phyloP scores from a whole-genome alignment of 2,329 filamentous ascomycete species.

The Botrytis tulipae region DNA sequence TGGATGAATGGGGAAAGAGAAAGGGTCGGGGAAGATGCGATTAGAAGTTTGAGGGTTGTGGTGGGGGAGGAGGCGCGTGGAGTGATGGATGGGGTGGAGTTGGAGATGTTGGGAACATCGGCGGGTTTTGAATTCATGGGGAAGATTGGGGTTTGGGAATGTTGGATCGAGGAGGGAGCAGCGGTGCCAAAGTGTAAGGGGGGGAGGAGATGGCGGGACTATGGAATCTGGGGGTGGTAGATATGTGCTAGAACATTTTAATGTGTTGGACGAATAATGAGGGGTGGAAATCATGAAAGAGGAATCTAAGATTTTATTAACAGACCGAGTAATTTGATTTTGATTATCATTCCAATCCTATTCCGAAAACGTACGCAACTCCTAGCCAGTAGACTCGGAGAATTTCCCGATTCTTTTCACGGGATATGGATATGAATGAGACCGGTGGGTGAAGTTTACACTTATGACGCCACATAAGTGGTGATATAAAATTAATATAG shows the following conservation, averaged over 20 bases:
- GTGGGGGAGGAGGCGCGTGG: not conserved
- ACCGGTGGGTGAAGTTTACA: not conserved
- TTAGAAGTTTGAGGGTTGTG: not conserved
- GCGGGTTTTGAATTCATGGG: not conserved
- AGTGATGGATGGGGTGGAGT: not conserved
- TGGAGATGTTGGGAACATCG: not conserved
- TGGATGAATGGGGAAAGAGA: not conserved
- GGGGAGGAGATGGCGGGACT: not conserved
- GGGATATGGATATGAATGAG: not conserved
- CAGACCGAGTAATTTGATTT: not conserved
- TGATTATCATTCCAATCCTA: not conserved
- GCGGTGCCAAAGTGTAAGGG: not conserved
- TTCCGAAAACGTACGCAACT: not conserved
- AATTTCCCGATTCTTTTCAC: rapidly evolving
- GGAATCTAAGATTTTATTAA: not conserved
- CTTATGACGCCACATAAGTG: not conserved
- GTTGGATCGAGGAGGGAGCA: not conserved
- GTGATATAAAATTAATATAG: not conserved
- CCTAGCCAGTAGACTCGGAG: not conserved
- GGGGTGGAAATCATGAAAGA: not conserved
- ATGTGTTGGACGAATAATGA: not conserved
- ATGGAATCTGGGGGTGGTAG: not conserved
- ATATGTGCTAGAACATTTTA: not conserved
- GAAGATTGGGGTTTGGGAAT: not conserved
- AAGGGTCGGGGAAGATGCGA: not conserved